Conservation (phyloP, 2,329 filamentous ascomycete genomes). For the Dryadomyces quercus-mongolicae region DNA sequence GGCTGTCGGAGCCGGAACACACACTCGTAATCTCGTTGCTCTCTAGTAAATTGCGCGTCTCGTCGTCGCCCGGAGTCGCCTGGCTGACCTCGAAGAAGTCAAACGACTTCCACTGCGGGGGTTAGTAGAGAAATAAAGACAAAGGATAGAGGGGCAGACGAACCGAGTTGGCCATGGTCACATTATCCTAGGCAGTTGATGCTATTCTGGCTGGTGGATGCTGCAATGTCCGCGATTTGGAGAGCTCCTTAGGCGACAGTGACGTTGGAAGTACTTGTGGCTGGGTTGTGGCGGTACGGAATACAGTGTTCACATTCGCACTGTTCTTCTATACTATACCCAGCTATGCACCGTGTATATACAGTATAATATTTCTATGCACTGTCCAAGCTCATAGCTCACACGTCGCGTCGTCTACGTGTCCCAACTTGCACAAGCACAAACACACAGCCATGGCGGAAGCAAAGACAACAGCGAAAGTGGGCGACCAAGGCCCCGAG, state of each 20-base stretch:
- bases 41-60: conserved; percentile 67
- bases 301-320: not conserved
- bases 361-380: too few relatives aligned
- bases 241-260: not conserved
- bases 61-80: conserved; percentile 67
- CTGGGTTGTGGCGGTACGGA: not conserved
- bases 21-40: conserved; percentile 73
- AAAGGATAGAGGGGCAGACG: not conserved
- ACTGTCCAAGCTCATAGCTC: too few relatives aligned
- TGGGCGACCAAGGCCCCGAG: not conserved
- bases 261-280: not conserved
- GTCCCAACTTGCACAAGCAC: too few relatives aligned
- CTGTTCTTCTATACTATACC: too few relatives aligned
- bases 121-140: conserved; percentile 3
- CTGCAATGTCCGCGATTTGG: not conserved
- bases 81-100: conserved; percentile 96
- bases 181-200: conserved; percentile 12
- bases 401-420: too few relatives aligned
- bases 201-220: not conserved
- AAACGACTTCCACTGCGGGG: conserved; percentile 85
- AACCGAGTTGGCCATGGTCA: conserved; percentile 22
- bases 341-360: too few relatives aligned
- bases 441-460: not conserved
- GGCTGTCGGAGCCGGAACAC: conserved; percentile 74
- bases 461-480: not conserved